Evolutionary conservation across 495 filamentous ascomycete species (phyloP).

Genomic region (Aspergillus cavernicola): DNA sequence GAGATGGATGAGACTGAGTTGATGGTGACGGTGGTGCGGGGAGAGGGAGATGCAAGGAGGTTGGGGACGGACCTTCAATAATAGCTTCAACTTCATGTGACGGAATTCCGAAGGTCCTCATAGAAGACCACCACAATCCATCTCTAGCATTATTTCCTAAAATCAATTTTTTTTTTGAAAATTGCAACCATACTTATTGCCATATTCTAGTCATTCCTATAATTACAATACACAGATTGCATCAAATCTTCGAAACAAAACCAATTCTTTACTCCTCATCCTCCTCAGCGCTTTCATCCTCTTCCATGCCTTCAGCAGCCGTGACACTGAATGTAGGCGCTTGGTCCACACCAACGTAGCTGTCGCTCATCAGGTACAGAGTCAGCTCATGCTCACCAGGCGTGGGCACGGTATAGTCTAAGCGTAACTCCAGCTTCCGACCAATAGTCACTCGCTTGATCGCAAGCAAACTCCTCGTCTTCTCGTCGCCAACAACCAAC

Average conservation of each 20-base stretch:
- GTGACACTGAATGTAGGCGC: slow-evolving; percentile 82
- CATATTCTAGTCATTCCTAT: slow-evolving; percentile 12
- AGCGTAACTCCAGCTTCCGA: slow-evolving; percentile 65
- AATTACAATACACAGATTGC: slow-evolving; percentile 21
- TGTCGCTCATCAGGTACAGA: slow-evolving; percentile 94
- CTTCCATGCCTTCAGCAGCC: slow-evolving; percentile 91
- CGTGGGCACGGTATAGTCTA: slow-evolving; percentile 86
- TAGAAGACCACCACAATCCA: too few species aligned
- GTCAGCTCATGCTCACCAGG: slow-evolving; percentile 85
- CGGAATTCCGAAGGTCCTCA: neutral
- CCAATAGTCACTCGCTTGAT: slow-evolving; percentile 94
- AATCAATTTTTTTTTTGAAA: too few species aligned
- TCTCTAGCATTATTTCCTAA: too few species aligned
- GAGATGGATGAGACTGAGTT: slow-evolving; percentile 17
- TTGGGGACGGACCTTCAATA: neutral
- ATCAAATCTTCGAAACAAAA: slow-evolving; percentile 19
- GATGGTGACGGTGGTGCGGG: neutral
- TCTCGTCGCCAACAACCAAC: slow-evolving; percentile 86
- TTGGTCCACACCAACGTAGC: slow-evolving; percentile 96
- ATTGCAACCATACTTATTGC: neutral
- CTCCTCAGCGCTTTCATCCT: slow-evolving; percentile 85
- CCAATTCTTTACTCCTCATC: slow-evolving; percentile 53
- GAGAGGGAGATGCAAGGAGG: neutral
- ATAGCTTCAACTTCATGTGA: neutral
- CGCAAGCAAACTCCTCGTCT: slow-evolving; percentile 76